Conservation (phyloP, 139 green algal species). For the Chlamydomonas applanata region DNA sequence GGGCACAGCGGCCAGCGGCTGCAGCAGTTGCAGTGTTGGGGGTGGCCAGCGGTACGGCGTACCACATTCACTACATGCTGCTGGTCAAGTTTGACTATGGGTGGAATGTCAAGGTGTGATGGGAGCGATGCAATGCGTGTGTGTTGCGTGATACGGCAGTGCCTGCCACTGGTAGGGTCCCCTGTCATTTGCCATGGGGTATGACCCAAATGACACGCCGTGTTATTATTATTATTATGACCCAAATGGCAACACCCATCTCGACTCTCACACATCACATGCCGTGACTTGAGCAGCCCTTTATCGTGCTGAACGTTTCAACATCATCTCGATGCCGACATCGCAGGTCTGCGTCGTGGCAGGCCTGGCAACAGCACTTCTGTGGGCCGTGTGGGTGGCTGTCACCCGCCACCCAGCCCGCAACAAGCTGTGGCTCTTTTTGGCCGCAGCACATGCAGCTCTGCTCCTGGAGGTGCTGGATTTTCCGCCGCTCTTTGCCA, state of each 20-base stretch:
- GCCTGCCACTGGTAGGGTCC: too few relatives aligned
- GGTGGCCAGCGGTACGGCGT: conserved; percentile 17
- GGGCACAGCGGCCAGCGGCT: neutral
- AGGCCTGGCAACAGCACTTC: conserved; percentile 39
- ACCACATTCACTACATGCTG: conserved; percentile 76
- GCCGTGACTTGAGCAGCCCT: too few relatives aligned
- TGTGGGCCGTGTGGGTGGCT: conserved; percentile 18
- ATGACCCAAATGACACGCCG: too few relatives aligned
- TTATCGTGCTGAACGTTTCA: neutral
- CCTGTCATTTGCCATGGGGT: too few relatives aligned
- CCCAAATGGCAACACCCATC: too few relatives aligned
- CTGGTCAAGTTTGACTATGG: conserved; percentile 88
- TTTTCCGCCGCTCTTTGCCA: conserved; percentile 65
- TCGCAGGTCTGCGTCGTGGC: conserved; percentile 47
- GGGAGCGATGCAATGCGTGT: too few relatives aligned
- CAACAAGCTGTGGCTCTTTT: conserved; percentile 50
- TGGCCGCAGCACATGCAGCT: conserved; percentile 49
- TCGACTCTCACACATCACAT: too few relatives aligned
- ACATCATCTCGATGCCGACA: neutral
- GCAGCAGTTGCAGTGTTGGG: neutral
- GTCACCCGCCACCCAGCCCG: conserved; percentile 36
- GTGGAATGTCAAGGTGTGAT: conserved; percentile 77
- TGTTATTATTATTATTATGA: too few relatives aligned
- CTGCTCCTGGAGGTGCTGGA: conserved; percentile 84
- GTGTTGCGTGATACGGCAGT: neutral